Conservation (phyloP, 257 asterid genomes). For the Solanum pinnatisectum region DNA sequence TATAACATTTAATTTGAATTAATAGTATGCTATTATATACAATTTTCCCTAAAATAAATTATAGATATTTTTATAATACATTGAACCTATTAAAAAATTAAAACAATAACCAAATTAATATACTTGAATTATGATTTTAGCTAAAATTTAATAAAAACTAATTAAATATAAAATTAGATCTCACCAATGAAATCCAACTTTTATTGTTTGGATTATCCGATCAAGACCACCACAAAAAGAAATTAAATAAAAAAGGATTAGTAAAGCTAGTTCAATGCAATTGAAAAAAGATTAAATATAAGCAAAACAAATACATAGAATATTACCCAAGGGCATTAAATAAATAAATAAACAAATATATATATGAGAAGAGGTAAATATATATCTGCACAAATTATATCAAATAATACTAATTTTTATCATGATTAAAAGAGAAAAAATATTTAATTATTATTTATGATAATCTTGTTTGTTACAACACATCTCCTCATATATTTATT, state of each 20-base stretch:
- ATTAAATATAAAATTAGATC: background rate
- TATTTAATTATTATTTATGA: too few relatives aligned
- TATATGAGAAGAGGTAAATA: background rate
- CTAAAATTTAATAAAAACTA: background rate
- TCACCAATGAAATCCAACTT: slow-evolving; percentile 56
- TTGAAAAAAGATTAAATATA: background rate
- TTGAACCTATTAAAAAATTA: background rate
- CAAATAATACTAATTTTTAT: background rate
- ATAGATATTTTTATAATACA: slow-evolving; percentile 14
- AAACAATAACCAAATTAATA: too few relatives aligned
- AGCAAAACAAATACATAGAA: background rate
- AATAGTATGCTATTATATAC: too few relatives aligned
- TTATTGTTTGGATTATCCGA: slow-evolving; percentile 5
- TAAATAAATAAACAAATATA: too few relatives aligned
- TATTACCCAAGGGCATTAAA: background rate
- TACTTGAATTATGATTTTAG: background rate
- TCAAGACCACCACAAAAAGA: slow-evolving; percentile 6
- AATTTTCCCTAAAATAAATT: background rate
- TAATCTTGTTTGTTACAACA: background rate
- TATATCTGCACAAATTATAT: background rate
- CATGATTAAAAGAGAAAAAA: background rate
- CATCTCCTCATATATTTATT: background rate
- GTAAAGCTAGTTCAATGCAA: background rate
- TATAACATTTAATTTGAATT: too few relatives aligned
- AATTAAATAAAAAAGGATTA: background rate